These are phyloP conservation scores for Naganishia cerealis DNA, from an alignment of 1,284 basidiomycete species.

Conservation along the genomic window DNA sequence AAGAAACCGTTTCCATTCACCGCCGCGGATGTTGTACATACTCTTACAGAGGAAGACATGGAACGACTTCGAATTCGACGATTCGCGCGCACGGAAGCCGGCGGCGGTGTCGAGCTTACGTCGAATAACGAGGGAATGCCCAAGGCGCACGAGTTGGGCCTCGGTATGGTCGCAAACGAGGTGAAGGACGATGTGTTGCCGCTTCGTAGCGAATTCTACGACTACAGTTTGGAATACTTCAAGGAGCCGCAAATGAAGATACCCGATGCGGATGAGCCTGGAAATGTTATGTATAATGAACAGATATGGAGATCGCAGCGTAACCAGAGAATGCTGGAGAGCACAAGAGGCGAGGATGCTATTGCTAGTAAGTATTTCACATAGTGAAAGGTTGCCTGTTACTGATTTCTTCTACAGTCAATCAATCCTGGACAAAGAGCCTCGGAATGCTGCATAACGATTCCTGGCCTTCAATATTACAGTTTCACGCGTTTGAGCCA, in stretches of 20 bases:
- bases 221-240: constrained; percentile 97
- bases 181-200: constrained; percentile 65
- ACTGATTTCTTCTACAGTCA: constrained; percentile 49
- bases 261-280: constrained; percentile 91
- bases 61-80: constrained; percentile 73
- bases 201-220: constrained; percentile 86
- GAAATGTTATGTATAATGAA: constrained; percentile 88
- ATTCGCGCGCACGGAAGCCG: constrained; percentile 53
- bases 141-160: constrained; percentile 46
- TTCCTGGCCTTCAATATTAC: constrained; percentile 72
- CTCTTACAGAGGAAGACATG: constrained; percentile 86
- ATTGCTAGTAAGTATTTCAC: constrained; percentile 64
- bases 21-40: constrained; percentile 76
- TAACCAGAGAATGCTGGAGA: constrained; percentile 81
- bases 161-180: constrained; percentile 55
- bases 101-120: constrained; percentile 42
- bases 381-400: not conserved
- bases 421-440: constrained; percentile 74
- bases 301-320: constrained; percentile 92
- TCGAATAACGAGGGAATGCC: constrained; percentile 48
- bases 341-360: constrained; percentile 59
- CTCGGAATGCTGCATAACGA: constrained; percentile 71
- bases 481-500: constrained; percentile 89
- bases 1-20: constrained; percentile 52
- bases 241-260: constrained; percentile 97